These are phyloP conservation scores for Talaromyces sp. DNA, from an alignment of 2,329 filamentous ascomycete genomes.

Conservation along the genomic window DNA sequence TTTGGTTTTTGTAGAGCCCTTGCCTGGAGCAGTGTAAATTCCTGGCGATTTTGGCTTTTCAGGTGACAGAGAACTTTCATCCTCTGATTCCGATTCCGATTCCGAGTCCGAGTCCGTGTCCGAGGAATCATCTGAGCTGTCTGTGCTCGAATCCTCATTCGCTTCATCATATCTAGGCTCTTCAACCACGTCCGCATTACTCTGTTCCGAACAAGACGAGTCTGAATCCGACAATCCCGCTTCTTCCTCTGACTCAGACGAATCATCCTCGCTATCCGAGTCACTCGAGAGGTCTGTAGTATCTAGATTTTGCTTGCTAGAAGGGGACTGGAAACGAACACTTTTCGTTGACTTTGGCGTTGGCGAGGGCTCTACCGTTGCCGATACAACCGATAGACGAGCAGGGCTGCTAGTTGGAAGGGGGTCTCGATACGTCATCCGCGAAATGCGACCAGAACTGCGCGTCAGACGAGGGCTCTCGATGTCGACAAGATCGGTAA, in stretches of 20 bases:
- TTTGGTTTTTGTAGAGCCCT: slow-evolving; percentile 49
- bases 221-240: slow-evolving; percentile 8
- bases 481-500: slow-evolving; percentile 16
- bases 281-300: neutral
- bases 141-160: neutral
- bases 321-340: slow-evolving; percentile 25
- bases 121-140: slow-evolving; percentile 9
- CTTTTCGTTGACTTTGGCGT: slow-evolving; percentile 26
- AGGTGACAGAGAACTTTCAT: slow-evolving; percentile 18
- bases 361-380: slow-evolving; percentile 18
- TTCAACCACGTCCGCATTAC: neutral
- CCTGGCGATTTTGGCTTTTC: slow-evolving; percentile 11
- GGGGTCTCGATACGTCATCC: slow-evolving; percentile 5
- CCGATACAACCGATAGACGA: slow-evolving; percentile 16
- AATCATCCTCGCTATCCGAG: slow-evolving; percentile 16
- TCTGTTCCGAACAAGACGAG: neutral
- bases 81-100: slow-evolving; percentile 36
- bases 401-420: slow-evolving; percentile 12
- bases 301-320: slow-evolving; percentile 17
- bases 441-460: slow-evolving; percentile 9
- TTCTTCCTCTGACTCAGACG: slow-evolving; percentile 21
- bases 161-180: slow-evolving; percentile 1
- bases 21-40: slow-evolving; percentile 37
- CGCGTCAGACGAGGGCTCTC: slow-evolving; percentile 13
- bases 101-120: slow-evolving; percentile 20